phyloP scores from a whole-genome alignment of 495 filamentous ascomycete genomes.

The Neurospora sublineolata region DNA sequence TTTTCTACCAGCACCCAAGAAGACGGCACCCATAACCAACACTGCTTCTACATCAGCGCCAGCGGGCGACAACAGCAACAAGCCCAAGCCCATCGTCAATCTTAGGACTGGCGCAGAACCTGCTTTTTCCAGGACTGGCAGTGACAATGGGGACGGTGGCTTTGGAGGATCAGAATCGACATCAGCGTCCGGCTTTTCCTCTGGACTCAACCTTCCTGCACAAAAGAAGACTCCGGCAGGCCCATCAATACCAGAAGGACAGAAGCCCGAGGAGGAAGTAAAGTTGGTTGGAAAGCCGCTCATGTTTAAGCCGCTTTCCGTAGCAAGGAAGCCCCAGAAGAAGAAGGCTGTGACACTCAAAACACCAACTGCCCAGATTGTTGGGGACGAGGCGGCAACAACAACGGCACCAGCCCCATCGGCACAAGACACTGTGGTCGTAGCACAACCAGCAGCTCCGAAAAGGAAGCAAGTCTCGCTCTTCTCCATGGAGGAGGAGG shows the following conservation, averaged over 20 bases:
- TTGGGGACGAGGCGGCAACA: not conserved
- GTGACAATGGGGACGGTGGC: slow-evolving; percentile 15
- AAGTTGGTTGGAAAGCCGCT: slow-evolving; percentile 65
- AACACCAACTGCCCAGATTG: not conserved
- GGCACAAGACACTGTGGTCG: not conserved
- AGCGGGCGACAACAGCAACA: slow-evolving; percentile 21
- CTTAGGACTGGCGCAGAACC: slow-evolving; percentile 71
- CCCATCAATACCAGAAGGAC: slow-evolving; percentile 32
- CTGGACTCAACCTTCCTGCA: slow-evolving; percentile 16
- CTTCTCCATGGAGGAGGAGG: slow-evolving; percentile 33
- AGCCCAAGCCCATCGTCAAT: slow-evolving; percentile 43
- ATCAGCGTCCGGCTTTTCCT: not conserved
- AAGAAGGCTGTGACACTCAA: slow-evolving; percentile 9
- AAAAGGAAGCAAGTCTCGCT: slow-evolving; percentile 31
- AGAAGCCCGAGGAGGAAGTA: slow-evolving; percentile 44
- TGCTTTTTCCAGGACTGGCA: slow-evolving; percentile 56
- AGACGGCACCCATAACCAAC: slow-evolving; percentile 16
- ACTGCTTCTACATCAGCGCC: not conserved
- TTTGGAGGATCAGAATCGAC: slow-evolving; percentile 5
- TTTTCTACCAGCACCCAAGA: slow-evolving; percentile 79
- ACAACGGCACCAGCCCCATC: not conserved
- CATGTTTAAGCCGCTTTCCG: slow-evolving; percentile 82
- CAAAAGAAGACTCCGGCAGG: slow-evolving; percentile 16
- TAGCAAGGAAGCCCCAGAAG: slow-evolving; percentile 42
- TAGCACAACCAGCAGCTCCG: slow-evolving; percentile 12